Evolutionary conservation across 106 monocot genomes (phyloP), one percentile per base, ranked within the genome.

Genomic region (Alisma plantagoaquatica): DNA sequence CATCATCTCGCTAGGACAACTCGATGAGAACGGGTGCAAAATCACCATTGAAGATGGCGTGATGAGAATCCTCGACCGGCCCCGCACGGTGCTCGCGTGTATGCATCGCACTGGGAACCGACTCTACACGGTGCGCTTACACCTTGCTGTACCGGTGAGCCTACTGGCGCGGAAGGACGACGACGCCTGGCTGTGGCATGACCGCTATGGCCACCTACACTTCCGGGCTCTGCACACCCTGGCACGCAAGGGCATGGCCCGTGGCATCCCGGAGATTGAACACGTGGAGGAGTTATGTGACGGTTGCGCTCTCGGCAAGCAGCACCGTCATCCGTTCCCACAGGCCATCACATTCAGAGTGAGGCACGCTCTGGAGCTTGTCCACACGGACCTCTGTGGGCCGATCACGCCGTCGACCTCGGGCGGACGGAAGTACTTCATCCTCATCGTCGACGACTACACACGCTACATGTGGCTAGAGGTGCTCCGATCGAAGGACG

Each of bases 361-460:
- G 9, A 38, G 14, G 5, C 35, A 14, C 14, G 35, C 9, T 14
- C 35, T 38, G 9, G 35, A 38, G 5, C 14, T 38, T 5, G 35
- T 38, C 9, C 35, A 38, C 35, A 14, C 35, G 14, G 5, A 54
- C 29, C 14, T 54, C 30, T 54, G 54, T 53, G 9, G 53, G 19
- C 28, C 26, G 28, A 54, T 54, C n/a, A 29, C 54, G n/a, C 54
- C 54, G 10, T 7, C 10, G 17, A 29, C 54, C 9, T 18, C 29
- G 5, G n/a, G n/a, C n/a, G n/a, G n/a, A n/a, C n/a, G n/a, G n/a
- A n/a, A n/a, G n/a, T n/a, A n/a, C n/a, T n/a, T 54, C n/a, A 14
- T 54, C 9, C n/a, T 54, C 4, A 29, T 54, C 9, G 30, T 54
- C 18, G 54, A 54, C 32, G 54, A 54, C 28, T 28, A 29, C 16